Conservation (phyloP, 257 asterid genomes). For the Nemophila menziesii region DNA sequence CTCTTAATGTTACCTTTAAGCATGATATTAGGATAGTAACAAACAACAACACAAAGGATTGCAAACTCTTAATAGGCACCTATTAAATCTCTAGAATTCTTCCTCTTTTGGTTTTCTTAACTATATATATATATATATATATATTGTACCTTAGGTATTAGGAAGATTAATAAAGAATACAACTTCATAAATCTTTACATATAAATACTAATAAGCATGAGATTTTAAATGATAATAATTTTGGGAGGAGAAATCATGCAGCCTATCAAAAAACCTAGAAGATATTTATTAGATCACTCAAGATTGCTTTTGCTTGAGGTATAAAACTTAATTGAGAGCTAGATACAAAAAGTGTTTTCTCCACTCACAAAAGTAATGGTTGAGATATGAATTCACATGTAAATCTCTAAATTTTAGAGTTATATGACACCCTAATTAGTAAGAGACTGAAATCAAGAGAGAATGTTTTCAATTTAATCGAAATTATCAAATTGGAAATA, state of each 20-base stretch:
- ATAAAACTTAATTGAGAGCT: slow-evolving; percentile 28
- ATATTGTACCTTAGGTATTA: too few relatives aligned
- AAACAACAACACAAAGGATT: too few relatives aligned
- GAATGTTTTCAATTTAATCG: too few relatives aligned
- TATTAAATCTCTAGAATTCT: too few relatives aligned
- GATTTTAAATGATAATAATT: not conserved
- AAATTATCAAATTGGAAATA: not conserved
- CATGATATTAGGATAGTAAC: too few relatives aligned
- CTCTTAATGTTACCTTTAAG: not conserved
- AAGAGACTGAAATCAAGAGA: not conserved
- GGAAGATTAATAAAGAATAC: too few relatives aligned
- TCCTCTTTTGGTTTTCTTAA: too few relatives aligned
- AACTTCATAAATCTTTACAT: not conserved
- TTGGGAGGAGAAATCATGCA: not conserved
- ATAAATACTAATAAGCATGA: not conserved
- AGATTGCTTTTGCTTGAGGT: slow-evolving; percentile 64
- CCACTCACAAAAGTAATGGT: slow-evolving; percentile 26
- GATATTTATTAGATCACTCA: slow-evolving; percentile 37
- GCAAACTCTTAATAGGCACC: too few relatives aligned
- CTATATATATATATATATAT: too few relatives aligned
- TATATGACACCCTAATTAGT: not conserved
- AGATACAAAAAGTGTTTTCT: slow-evolving; percentile 16
- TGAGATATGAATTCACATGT: slow-evolving; percentile 4
- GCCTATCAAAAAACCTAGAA: not conserved
- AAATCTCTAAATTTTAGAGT: not conserved